Base-by-base conservation (phyloP, 768 basidiomycete species). In the Pisolithus orientalis region DNA sequence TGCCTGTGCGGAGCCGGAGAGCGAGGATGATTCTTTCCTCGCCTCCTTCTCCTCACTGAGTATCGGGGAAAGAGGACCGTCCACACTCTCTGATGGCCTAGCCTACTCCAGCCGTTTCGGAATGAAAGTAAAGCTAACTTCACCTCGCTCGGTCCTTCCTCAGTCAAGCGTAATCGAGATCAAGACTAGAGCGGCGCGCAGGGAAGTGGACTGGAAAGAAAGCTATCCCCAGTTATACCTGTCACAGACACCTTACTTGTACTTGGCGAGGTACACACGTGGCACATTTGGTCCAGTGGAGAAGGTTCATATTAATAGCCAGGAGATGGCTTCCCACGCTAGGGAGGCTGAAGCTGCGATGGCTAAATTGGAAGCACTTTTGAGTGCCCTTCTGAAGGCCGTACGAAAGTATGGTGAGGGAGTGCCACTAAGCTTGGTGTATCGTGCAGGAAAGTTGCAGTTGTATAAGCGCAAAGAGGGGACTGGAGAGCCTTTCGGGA, bases 151-250 rank as follows among this genome's bases (percentile, higher is more conserved):
- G 10, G 53, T 69, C 21, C 66, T 71, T 14, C 66, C 72, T 7
- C 75, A 76, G 47, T 53, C 63, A 1, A 52, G 63, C 43, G 37
- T 75, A 50, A 55, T 72, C 50, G 73, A 73, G 48, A 54, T 75
- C 38, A 62, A 64, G 40, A 74, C 75, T 42, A 42, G 65, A n/a
- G 58, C 65, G 1, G 27, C 42, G 4, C 34, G 44, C 16, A 57
- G 65, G 6, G 63, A 67, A 13, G 70, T 71, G 52, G 71, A 83
- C 59, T 87, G 85, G 84, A 69, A 60, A 27, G 83, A 85, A 13
- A 68, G 71, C 1, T 87, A 81, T 62, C 79, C 82, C 0, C 86
- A 88, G 61, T 66, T 88, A 11, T 83, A 77, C 62, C 75, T 90
- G 50, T 86, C 87, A 5, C 82, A 84, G 61, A 88, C 84, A 0